Conservation (phyloP, 1,284 basidiomycete genomes). For the Ustilago loliicola region DNA sequence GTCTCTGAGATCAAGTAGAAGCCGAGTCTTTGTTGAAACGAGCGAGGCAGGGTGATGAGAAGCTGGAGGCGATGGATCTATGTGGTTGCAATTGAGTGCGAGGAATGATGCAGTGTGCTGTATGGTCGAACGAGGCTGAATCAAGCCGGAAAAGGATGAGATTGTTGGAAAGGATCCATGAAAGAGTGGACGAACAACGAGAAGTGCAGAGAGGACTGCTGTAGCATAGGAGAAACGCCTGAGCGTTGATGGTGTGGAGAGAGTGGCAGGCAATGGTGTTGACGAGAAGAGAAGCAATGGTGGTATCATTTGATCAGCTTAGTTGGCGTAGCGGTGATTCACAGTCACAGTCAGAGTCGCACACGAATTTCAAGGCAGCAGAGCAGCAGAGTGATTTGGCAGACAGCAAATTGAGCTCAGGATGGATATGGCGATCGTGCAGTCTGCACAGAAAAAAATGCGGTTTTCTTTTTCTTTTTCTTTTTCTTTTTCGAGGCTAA, state of each 20-base stretch:
- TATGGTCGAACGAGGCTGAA: not conserved
- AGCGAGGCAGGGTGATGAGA: not conserved
- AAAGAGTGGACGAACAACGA: conserved; percentile 14
- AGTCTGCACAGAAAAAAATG: not conserved
- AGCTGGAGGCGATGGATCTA: not conserved
- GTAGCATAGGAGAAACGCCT: conserved; percentile 2
- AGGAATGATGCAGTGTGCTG: not conserved
- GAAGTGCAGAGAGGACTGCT: conserved; percentile 27
- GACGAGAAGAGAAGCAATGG: not conserved
- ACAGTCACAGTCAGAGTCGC: not conserved
- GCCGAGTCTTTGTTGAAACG: not conserved
- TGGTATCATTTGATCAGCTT: not conserved
- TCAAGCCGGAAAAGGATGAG: not conserved
- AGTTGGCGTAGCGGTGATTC: not conserved
- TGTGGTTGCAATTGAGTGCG: not conserved
- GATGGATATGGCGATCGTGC: conserved; percentile 23
- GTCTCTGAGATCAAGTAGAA: not conserved
- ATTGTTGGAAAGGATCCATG: conserved; percentile 5
- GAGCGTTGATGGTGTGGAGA: not conserved
- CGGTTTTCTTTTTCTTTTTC: not conserved
- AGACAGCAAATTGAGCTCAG: not conserved
- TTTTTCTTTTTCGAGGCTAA: not conserved
- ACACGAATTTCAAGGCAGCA: not conserved
- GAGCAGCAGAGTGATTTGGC: not conserved
- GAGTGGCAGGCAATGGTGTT: not conserved